Base-by-base conservation (phyloP, 352 stramenopile species). In the Pythium sp. region DNA sequence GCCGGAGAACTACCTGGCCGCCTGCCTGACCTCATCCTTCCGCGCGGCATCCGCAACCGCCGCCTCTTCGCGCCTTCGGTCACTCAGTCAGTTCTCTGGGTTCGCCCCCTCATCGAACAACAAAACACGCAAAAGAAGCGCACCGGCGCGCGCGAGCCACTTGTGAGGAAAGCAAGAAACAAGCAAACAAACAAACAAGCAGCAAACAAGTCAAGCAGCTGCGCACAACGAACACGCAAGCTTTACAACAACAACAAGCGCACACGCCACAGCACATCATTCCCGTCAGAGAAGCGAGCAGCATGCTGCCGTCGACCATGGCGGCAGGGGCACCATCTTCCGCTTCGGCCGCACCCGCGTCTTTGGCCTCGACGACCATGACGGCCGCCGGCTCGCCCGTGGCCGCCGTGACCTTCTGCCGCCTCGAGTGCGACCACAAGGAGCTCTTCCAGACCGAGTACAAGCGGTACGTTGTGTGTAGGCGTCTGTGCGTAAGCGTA, bases 371-470 rank as follows among this genome's bases (percentile, higher is more conserved):
- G 9, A 62, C 56, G 56, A 62, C 18, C 32, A n/a, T 62, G 30
- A 58, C 28, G 34, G 61, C 55, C 9, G 41, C 41, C 18, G 63
- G 28, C 24, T 38, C 58, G 55, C 69, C 65, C 9, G 74, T 87
- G n/a, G 67, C 75, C 36, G 46, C 68, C 30, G 72, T 73, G 49
- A 62, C 68, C 22, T 89, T 89, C 77, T 85, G 79, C 55, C 81
- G 79, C 55, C 71, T 87, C 54, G 81, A 89, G 57, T 91, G 82
- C 73, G 73, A 82, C 65, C 82, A 91, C 72, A 38, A 56, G n/a
- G 71, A 86, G 65, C 82, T 91, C 72, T 91, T 91, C 70, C 72
- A 80, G 34, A 1, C 72, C 18, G 81, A 90, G 61, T 92, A 92
- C 73, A 92, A 90, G 73, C 73, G 84, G 81, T 51, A 22, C 41